Conservation (phyloP, 108 stramenopile species). For the Fistulifera solaris region DNA sequence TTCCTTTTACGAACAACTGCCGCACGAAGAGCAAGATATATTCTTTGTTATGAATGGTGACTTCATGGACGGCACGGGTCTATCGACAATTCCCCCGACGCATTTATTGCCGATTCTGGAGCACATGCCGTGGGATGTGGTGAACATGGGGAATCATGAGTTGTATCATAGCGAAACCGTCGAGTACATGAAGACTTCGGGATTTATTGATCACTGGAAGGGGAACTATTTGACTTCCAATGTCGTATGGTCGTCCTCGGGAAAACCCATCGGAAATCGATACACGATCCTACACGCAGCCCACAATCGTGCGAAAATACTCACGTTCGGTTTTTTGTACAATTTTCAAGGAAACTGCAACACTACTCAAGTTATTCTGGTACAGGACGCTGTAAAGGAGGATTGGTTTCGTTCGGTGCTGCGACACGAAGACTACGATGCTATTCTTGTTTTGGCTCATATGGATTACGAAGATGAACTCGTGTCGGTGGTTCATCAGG, state of each 20-base stretch:
- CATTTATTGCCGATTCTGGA: conserved; percentile 47
- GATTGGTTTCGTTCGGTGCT: conserved; percentile 49
- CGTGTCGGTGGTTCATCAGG: conserved; percentile 28
- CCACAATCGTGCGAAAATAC: conserved; percentile 19
- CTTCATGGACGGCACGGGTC: conserved; percentile 66
- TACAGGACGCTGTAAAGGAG: conserved; percentile 37
- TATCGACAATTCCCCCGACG: conserved; percentile 35
- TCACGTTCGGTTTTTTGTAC: conserved; percentile 71
- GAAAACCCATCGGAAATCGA: conserved; percentile 34
- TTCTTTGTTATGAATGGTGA: conserved; percentile 84
- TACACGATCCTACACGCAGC: conserved; percentile 43
- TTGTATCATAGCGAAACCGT: conserved; percentile 32
- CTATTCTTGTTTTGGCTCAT: conserved; percentile 62
- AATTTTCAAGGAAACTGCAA: conserved; percentile 28
- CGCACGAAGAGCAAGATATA: conserved; percentile 22
- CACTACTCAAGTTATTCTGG: conserved; percentile 30
- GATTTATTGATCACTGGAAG: conserved; percentile 43
- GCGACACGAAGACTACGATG: conserved; percentile 31
- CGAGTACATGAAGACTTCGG: conserved; percentile 12
- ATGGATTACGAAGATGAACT: conserved; percentile 65
- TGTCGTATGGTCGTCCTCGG: conserved; percentile 14
- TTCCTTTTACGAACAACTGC: conserved; percentile 31
- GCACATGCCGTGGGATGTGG: conserved; percentile 61
- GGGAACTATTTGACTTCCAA: conserved; percentile 61
- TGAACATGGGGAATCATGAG: conserved; percentile 76